These are phyloP conservation scores for Tetradesmus lagerheimii DNA, from an alignment of 139 green algal genomes.

Conservation along the genomic window DNA sequence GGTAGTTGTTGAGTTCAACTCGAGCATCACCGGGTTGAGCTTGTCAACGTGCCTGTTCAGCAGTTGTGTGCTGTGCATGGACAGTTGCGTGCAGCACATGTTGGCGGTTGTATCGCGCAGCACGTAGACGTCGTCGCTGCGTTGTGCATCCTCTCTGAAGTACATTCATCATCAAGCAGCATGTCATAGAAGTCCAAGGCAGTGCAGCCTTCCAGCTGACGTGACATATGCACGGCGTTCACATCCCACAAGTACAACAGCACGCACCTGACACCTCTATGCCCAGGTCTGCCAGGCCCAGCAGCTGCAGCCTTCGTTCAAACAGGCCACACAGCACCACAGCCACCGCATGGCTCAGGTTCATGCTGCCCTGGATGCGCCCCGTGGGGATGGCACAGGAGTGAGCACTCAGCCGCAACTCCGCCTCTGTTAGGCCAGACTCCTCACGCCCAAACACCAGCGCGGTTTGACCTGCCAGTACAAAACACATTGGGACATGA, in stretches of 20 bases:
- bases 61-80: too few relatives aligned
- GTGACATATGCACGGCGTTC: not conserved
- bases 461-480: conserved; percentile 44
- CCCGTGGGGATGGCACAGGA: conserved; percentile 80
- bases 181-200: too few relatives aligned
- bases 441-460: conserved; percentile 89
- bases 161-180: too few relatives aligned
- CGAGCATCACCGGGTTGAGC: too few relatives aligned
- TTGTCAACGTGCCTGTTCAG: too few relatives aligned
- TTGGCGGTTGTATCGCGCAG: too few relatives aligned
- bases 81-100: too few relatives aligned
- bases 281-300: not conserved
- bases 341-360: conserved; percentile 81
- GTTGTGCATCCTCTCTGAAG: too few relatives aligned
- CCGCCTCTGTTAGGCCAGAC: conserved; percentile 68
- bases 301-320: conserved; percentile 41
- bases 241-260: not conserved
- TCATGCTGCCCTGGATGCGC: conserved; percentile 70
- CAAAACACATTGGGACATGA: not conserved
- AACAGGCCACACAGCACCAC: conserved; percentile 70
- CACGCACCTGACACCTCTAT: conserved; percentile 33
- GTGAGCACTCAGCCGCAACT: conserved; percentile 78
- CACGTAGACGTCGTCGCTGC: too few relatives aligned
- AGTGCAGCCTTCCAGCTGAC: not conserved
- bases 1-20: too few relatives aligned